These are phyloP conservation scores for Chaetoceros tenuissimus DNA, from an alignment of 108 stramenopile species.

Conservation along the genomic window DNA sequence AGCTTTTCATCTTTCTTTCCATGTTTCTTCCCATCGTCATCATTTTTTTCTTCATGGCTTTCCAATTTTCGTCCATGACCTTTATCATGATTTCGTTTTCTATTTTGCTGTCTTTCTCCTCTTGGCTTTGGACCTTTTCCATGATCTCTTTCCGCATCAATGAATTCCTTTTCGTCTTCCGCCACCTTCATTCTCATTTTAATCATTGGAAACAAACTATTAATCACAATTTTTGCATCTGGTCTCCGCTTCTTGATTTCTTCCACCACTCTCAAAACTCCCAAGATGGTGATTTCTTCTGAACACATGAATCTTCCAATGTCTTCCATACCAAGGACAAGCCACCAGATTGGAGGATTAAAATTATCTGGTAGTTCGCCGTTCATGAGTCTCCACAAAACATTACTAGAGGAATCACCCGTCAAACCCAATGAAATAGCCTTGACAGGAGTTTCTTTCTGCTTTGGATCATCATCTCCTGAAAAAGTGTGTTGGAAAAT, in stretches of 20 bases:
- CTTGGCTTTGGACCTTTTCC: not conserved
- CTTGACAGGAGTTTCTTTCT: not conserved
- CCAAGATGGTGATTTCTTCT: slow-evolving; percentile 71
- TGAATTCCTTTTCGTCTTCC: not conserved
- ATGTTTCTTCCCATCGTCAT: not conserved
- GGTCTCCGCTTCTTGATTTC: slow-evolving; percentile 54
- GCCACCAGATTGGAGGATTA: slow-evolving; percentile 79
- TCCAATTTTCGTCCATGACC: not conserved
- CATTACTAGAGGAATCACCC: slow-evolving; percentile 16
- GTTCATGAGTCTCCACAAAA: slow-evolving; percentile 36
- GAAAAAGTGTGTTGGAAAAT: not conserved
- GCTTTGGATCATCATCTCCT: not conserved
- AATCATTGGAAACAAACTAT: slow-evolving; percentile 66
- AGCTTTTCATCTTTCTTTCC: not conserved
- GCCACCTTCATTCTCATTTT: slow-evolving; percentile 28
- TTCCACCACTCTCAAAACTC: slow-evolving; percentile 73
- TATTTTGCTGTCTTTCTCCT: not conserved
- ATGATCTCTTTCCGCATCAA: not conserved
- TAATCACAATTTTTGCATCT: slow-evolving; percentile 71
- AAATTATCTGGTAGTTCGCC: slow-evolving; percentile 57
- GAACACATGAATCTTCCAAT: slow-evolving; percentile 68
- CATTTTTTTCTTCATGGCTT: not conserved
- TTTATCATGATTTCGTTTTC: no score
- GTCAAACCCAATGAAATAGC: slow-evolving; percentile 34
- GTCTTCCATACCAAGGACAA: slow-evolving; percentile 75